These are phyloP conservation scores for Strigomonas culicis DNA, from an alignment of 208 protist genomes.

Conservation along the genomic window DNA sequence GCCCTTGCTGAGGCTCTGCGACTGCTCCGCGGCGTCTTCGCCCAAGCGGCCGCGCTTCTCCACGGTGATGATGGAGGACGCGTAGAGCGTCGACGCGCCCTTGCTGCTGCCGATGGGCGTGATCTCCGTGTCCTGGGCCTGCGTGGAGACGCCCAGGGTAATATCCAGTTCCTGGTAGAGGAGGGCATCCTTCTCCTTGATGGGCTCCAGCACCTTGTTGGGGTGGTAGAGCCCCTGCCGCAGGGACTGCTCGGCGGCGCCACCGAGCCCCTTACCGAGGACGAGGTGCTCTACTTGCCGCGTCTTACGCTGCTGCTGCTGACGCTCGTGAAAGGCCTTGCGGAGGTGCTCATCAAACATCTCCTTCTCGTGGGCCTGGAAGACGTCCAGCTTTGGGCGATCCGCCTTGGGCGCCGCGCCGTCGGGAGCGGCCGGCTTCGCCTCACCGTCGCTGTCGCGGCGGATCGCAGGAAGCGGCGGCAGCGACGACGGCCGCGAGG, in stretches of 20 bases:
- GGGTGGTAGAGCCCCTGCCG: slow-evolving; percentile 55
- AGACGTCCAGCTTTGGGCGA: neutral
- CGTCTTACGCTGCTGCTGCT: slow-evolving; percentile 32
- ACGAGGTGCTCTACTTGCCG: slow-evolving; percentile 52
- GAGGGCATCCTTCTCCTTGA: slow-evolving; percentile 31
- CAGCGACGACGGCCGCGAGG: no score
- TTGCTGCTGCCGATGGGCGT: neutral
- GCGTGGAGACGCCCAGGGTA: neutral
- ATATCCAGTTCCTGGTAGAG: slow-evolving; percentile 18
- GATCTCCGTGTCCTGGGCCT: neutral
- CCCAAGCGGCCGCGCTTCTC: slow-evolving; percentile 1
- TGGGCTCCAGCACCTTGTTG: slow-evolving; percentile 39
- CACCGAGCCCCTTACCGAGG: slow-evolving; percentile 71
- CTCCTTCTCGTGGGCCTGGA: slow-evolving; percentile 20
- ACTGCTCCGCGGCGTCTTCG: neutral
- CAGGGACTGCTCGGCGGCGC: slow-evolving; percentile 43
- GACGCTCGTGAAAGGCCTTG: slow-evolving; percentile 51
- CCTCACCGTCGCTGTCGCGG: no score
- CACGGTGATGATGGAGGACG: neutral
- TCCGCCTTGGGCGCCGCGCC: neutral
- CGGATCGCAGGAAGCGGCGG: no score
- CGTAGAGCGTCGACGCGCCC: neutral
- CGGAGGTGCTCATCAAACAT: slow-evolving; percentile 45
- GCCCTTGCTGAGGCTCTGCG: neutral
- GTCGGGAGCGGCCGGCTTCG: no score